phyloP scores from a whole-genome alignment of 2,329 filamentous ascomycete species.

The Exophiala xenobiotica region DNA sequence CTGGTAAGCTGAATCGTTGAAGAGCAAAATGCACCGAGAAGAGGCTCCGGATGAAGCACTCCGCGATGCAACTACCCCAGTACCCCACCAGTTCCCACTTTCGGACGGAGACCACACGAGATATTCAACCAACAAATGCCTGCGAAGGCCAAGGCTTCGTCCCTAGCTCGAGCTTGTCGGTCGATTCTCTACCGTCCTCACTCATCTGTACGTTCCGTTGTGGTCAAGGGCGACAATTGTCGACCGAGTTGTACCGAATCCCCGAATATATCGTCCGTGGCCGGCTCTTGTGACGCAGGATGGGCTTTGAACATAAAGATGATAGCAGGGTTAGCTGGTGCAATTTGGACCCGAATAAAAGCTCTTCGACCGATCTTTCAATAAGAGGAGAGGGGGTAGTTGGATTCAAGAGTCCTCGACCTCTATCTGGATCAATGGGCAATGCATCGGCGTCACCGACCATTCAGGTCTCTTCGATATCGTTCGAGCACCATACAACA shows the following conservation, averaged over 20 bases:
- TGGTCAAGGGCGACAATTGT: background rate
- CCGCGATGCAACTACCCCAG: background rate
- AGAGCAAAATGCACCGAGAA: background rate
- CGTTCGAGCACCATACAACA: slow-evolving; percentile 17
- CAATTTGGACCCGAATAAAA: background rate
- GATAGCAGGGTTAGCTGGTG: too few species aligned
- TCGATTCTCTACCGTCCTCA: background rate
- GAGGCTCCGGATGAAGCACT: background rate
- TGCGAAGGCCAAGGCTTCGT: background rate
- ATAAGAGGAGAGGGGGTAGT: background rate
- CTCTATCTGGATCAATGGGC: background rate
- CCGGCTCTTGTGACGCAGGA: background rate
- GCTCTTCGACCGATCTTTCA: background rate
- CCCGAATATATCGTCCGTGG: background rate
- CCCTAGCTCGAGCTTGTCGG: background rate
- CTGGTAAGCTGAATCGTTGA: too few species aligned
- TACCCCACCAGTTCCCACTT: background rate
- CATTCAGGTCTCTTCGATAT: background rate
- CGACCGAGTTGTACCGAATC: background rate
- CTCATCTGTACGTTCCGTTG: background rate
- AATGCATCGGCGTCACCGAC: background rate
- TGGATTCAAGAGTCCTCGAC: background rate
- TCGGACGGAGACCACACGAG: background rate
- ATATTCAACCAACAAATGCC: too few species aligned
- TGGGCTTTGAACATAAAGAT: background rate